Percentiles rank a stretch among this genome's conserved stretches.
Conservation (phyloP, 768 basidiomycete genomes). For the Rhizopogon sp. region DNA sequence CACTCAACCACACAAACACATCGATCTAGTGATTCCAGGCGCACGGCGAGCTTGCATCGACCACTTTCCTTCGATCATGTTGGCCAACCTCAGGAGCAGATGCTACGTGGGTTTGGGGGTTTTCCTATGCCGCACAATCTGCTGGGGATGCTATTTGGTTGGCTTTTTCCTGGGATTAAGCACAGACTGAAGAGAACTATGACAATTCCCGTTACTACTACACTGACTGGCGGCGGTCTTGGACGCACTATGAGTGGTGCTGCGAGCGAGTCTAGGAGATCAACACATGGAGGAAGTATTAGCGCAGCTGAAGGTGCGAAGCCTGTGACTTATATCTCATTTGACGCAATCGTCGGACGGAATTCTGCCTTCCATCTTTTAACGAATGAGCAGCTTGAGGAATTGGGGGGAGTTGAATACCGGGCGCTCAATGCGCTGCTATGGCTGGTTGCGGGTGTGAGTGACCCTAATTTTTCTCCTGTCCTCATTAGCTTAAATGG, state of each 20-base stretch:
- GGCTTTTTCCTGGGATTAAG: constrained; percentile 60
- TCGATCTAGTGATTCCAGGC: not conserved
- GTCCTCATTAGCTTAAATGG: not conserved
- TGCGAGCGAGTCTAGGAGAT: constrained; percentile 26
- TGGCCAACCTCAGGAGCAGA: constrained; percentile 13
- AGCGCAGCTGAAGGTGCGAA: constrained; percentile 37
- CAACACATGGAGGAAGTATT: not conserved
- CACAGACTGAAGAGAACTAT: constrained; percentile 60
- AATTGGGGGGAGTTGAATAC: constrained; percentile 92
- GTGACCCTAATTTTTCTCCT: constrained; percentile 22
- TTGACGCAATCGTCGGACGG: constrained; percentile 78
- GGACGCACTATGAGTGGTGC: constrained; percentile 15
- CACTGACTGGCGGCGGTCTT: constrained; percentile 35
- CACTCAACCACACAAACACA: constrained; percentile 12
- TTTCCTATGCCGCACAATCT: constrained; percentile 69
- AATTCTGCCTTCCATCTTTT: constrained; percentile 71
- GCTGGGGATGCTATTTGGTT: constrained; percentile 41
- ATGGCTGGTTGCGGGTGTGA: constrained; percentile 73
- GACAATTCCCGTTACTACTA: constrained; percentile 70
- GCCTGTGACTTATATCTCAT: constrained; percentile 76
- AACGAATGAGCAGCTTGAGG: constrained; percentile 80
- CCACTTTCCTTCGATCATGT: constrained; percentile 12
- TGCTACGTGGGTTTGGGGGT: constrained; percentile 58
- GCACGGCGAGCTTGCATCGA: constrained; percentile 6
- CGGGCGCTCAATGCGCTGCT: constrained; percentile 74